These are phyloP conservation scores for Bolboschoenus planiculmis DNA, from an alignment of 176 grass and related monocot genomes.

Conservation along the genomic window DNA sequence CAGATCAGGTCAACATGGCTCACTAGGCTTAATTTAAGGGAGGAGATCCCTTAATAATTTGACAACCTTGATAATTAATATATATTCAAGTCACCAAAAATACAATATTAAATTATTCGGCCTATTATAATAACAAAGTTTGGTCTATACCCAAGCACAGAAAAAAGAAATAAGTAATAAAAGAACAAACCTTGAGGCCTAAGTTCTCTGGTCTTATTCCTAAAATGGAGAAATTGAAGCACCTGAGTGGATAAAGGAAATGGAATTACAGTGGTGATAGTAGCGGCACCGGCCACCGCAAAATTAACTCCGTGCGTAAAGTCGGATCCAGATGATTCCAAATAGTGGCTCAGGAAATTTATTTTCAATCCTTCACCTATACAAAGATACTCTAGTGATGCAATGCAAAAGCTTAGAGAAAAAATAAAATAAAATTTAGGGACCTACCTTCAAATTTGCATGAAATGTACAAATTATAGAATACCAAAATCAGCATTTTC, in stretches of 20 bases:
- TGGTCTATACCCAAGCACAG: too few relatives aligned
- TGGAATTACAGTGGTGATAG: background rate
- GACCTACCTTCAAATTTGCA: background rate
- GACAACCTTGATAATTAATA: too few relatives aligned
- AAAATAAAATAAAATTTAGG: background rate
- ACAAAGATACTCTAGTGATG: background rate
- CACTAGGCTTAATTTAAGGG: too few relatives aligned
- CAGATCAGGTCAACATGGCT: background rate
- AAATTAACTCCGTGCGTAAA: conserved; percentile 54
- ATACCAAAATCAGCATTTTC: background rate
- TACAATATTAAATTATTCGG: background rate
- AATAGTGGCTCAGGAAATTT: conserved; percentile 40
- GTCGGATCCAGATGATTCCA: conserved; percentile 43
- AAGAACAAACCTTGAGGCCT: conserved; percentile 18
- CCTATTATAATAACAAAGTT: background rate
- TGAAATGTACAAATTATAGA: background rate
- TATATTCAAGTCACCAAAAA: background rate
- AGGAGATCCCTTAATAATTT: too few relatives aligned
- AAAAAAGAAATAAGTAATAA: background rate
- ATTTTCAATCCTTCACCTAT: conserved; percentile 40
- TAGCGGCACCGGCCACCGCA: conserved; percentile 34
- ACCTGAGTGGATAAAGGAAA: conserved; percentile 42
- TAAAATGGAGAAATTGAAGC: conserved; percentile 52
- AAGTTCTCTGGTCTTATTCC: conserved; percentile 39
- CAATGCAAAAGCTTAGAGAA: background rate